Base-by-base conservation (phyloP, 495 filamentous ascomycete species). In the Paragyromitra xinjiangensis region DNA sequence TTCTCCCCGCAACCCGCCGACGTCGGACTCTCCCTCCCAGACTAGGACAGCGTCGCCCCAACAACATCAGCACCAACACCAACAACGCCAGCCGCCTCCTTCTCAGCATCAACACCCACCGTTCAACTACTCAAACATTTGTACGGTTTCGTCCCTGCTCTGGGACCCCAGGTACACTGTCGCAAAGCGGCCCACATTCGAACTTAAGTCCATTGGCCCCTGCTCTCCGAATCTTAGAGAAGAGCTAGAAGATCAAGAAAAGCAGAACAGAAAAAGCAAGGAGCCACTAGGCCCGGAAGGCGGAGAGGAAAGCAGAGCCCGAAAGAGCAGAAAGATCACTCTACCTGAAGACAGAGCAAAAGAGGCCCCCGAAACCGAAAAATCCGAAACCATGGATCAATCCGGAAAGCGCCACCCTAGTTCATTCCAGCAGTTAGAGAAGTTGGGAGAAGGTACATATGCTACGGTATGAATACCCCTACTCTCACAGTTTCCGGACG, bases 381-480 rank as follows among this genome's bases (percentile, higher is more conserved):
- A 29, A 56, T 24, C 40, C n/a, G 42, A 56, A 75, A 86, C 74
- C 48, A 97, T 97, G 94, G 94, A 96, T 85, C 92, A 92, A 79
- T 78, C 77, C 14, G 77, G 77, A 79, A 91, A 92, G 83, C 89
- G 94, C 80, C 92, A 95, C 80, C 94, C 94, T 62, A 96, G 92
- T 85, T 97, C 93, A 63, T 98, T 98, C 86, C 94, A 97, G 89
- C 95, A 98, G 90, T 90, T 98, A 84, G 95, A 98, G 85, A 98
- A 96, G 91, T 87, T 99, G 76, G 95, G 95, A 83, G 95, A 99
- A 88, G 95, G 95, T 68, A 99, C 95, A 55, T 99, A 99, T 91
- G 95, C 95, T 69, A 99, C 95, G 29, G 95, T 97, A 88, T 80
- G 90, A 89, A 77, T 69, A 14, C n/a, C 37, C 37, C 58, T 29